Evolutionary conservation across 164 flowering plant genomes (phyloP).

Genomic region (Protea cynaroides): DNA sequence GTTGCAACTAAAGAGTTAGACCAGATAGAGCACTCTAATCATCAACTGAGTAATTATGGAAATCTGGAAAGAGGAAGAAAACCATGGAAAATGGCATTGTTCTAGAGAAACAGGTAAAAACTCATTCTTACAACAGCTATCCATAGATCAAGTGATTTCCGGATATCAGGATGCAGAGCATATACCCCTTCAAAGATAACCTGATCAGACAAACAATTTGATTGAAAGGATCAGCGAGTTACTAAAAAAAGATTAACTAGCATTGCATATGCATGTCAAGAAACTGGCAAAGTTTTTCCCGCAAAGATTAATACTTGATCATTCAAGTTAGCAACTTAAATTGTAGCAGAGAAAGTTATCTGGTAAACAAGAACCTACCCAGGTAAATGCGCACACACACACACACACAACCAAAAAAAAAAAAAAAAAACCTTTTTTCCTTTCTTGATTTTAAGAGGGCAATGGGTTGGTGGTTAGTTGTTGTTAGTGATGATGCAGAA

Average conservation of each 20-base stretch:
- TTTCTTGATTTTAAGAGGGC: too few relatives aligned
- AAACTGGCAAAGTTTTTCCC: not conserved
- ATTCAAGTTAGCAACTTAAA: not conserved
- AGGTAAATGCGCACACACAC: not conserved
- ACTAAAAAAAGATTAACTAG: not conserved
- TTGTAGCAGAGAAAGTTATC: not conserved
- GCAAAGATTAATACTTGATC: not conserved
- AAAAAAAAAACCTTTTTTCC: too few relatives aligned
- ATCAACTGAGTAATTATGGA: not conserved
- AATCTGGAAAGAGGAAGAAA: not conserved
- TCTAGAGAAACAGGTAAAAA: constrained; percentile 4
- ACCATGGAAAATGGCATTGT: constrained; percentile 7
- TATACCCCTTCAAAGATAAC: constrained; percentile 97
- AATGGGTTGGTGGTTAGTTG: too few relatives aligned
- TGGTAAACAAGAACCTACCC: not conserved
- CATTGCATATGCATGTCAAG: not conserved
- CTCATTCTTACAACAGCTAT: constrained; percentile 89
- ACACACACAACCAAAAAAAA: not conserved
- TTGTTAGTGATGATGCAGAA: too few relatives aligned
- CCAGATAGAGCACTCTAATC: not conserved
- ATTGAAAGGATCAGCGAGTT: not conserved
- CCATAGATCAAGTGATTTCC: constrained; percentile 88
- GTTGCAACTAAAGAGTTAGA: constrained; percentile 11
- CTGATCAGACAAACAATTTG: constrained; percentile 31
- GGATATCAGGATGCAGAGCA: constrained; percentile 92